Evolutionary conservation across 441 rosid species (phyloP).

Genomic region (Dalechampia spathulata): DNA sequence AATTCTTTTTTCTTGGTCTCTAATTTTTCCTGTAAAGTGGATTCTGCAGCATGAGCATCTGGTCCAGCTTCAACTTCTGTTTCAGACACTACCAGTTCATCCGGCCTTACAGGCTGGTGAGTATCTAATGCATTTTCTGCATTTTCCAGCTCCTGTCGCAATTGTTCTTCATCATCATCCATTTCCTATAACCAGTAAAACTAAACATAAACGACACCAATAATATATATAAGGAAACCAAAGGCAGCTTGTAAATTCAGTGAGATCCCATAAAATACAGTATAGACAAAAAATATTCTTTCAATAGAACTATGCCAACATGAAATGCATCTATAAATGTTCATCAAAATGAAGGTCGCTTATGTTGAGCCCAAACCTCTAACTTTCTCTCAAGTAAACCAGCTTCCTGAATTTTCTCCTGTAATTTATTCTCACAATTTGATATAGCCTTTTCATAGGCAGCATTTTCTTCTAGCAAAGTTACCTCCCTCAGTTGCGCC

Average conservation of each 20-base stretch:
- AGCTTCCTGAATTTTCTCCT: conserved; percentile 65
- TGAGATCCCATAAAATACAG: not conserved
- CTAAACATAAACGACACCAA: not conserved
- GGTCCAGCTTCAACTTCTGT: conserved; percentile 27
- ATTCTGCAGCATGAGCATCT: conserved; percentile 33
- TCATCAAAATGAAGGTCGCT: too few species aligned
- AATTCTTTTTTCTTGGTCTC: conserved; percentile 66
- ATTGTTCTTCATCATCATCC: conserved; percentile 43
- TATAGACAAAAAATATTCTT: not conserved
- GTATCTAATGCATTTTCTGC: conserved; percentile 30
- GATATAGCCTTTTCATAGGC: conserved; percentile 71
- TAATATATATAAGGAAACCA: not conserved
- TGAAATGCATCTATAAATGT: not conserved
- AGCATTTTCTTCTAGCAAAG: conserved; percentile 59
- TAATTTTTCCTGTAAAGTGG: conserved; percentile 41
- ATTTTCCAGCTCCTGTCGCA: conserved; percentile 47
- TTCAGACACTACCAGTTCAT: too few species aligned
- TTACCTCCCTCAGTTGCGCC: conserved; percentile 81
- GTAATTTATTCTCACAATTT: conserved; percentile 53
- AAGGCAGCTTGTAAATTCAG: not conserved
- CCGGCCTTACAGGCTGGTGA: conserved; percentile 23
- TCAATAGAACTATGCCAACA: not conserved
- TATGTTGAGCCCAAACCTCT: conserved; percentile 41
- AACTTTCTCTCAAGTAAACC: conserved; percentile 45
- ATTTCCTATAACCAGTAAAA: conserved; percentile 43